Evolutionary conservation across 345 rosid genomes (phyloP).

Genomic region (Anastatica hierochuntica): DNA sequence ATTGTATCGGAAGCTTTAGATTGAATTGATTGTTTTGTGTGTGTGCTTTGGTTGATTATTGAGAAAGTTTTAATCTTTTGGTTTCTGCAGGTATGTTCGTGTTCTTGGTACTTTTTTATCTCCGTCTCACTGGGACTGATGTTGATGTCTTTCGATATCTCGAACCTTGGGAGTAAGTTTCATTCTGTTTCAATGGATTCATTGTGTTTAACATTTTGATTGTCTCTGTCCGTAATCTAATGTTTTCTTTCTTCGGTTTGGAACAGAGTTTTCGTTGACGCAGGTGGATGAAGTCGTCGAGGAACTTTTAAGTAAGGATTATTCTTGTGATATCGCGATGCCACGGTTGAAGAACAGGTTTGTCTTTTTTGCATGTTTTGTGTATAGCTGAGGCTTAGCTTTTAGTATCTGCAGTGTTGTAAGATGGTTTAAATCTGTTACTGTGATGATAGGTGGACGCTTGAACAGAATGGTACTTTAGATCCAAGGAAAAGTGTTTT

Average conservation of each 20-base stretch:
- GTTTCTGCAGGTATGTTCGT: constrained; percentile 57
- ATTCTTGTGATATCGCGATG: constrained; percentile 79
- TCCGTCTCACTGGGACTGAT: constrained; percentile 74
- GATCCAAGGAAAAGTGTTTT: constrained; percentile 84
- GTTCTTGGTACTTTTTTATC: constrained; percentile 84
- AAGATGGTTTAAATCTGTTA: not conserved
- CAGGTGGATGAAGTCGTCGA: constrained; percentile 88
- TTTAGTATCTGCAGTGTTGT: not conserved
- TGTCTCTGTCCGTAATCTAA: not conserved
- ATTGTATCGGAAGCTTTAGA: no score
- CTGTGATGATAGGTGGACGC: constrained; percentile 49
- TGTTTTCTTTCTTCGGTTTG: not conserved
- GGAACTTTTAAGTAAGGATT: constrained; percentile 74
- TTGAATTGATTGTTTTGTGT: no score
- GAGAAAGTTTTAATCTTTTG: no score
- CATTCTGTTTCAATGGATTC: not conserved
- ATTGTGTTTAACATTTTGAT: not conserved
- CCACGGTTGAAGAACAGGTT: constrained; percentile 88
- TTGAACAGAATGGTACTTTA: constrained; percentile 55
- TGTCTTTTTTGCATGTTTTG: not conserved
- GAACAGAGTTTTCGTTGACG: constrained; percentile 26
- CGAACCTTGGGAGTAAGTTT: not conserved
- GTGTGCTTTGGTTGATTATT: no score
- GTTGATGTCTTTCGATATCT: constrained; percentile 31
- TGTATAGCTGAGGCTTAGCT: not conserved